Evolutionary conservation across 192 early-diverging fungal genomes (phyloP), one percentile per base, ranked within the genome.

Genomic region (Rhizophagus sp.): DNA sequence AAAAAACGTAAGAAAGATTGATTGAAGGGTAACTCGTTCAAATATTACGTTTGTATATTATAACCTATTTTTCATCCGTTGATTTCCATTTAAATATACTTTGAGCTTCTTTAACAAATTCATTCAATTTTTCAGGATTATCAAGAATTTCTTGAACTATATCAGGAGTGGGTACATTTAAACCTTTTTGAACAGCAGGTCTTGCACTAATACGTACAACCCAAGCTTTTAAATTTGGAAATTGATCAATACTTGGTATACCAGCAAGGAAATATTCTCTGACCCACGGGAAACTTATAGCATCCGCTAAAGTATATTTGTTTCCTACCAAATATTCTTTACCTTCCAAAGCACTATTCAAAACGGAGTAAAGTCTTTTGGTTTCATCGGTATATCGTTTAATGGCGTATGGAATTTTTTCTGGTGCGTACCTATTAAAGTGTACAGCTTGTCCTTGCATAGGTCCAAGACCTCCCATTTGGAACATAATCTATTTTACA

Each of bases 361-460:
- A 66, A 30, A 89, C 85, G 3, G 44, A 70, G 77, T 85, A 89
- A 22, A 90, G 77, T 36, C 87, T 81, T 33, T 81, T 66, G n/a
- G 85, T 84, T 76, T 91, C 89, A 33, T 88, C 83, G 11, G 82
- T 81, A 79, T 89, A 91, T 41, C 90, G 74, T 75, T 86, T 83
- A 79, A 87, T 86, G 33, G 73, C 88, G 73, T 91, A 91, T 4
- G 81, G 82, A 57, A 90, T 82, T 75, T 85, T 86, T 73, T 91
- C 90, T 30, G 86, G 83, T 9, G 90, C 86, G 49, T 50, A 85
- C 25, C 66, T 27, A 71, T 52, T 57, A 57, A 91, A 91, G 82
- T 91, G 88, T 67, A 81, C 83, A 30, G 84, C 80, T 79, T 90
- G 88, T 34, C 88, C 84, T 65, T 88, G 85, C 83, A 88, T 88